Percentiles rank a stretch among this genome's conserved stretches.
Evolutionary conservation across 139 green algal species (phyloP).

Genomic region (Asterochloris sp.): DNA sequence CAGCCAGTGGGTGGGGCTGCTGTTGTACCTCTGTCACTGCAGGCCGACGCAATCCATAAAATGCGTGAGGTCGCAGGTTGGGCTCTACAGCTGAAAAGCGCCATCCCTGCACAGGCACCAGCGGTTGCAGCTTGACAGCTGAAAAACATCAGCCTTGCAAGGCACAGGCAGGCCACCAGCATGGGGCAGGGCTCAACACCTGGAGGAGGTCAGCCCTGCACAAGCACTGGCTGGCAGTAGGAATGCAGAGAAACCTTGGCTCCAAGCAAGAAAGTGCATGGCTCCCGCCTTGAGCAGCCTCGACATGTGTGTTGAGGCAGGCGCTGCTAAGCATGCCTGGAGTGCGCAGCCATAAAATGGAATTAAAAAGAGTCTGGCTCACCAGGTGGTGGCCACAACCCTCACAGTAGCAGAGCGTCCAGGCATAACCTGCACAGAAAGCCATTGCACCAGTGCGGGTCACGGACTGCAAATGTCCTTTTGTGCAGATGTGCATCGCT

Average conservation of each 20-base stretch:
- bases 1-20: too few species aligned
- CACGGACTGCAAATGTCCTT: too few species aligned
- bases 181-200: background rate
- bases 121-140: background rate
- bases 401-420: slow-evolving; percentile 48
- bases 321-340: background rate
- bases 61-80: slow-evolving; percentile 13
- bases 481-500: too few species aligned
- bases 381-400: slow-evolving; percentile 21
- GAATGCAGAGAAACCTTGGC: background rate
- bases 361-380: background rate
- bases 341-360: too few species aligned
- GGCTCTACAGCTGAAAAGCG: slow-evolving; percentile 25
- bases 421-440: slow-evolving; percentile 36
- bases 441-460: too few species aligned
- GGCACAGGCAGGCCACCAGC: background rate
- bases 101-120: slow-evolving; percentile 25
- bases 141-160: background rate
- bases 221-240: background rate
- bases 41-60: slow-evolving; percentile 30
- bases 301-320: background rate
- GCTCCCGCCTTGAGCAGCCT: background rate
- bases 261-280: background rate
- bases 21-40: slow-evolving; percentile 6
- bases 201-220: background rate